Evolutionary conservation across 2,329 filamentous ascomycete species (phyloP).

Genomic region (Penicillium thymicola): DNA sequence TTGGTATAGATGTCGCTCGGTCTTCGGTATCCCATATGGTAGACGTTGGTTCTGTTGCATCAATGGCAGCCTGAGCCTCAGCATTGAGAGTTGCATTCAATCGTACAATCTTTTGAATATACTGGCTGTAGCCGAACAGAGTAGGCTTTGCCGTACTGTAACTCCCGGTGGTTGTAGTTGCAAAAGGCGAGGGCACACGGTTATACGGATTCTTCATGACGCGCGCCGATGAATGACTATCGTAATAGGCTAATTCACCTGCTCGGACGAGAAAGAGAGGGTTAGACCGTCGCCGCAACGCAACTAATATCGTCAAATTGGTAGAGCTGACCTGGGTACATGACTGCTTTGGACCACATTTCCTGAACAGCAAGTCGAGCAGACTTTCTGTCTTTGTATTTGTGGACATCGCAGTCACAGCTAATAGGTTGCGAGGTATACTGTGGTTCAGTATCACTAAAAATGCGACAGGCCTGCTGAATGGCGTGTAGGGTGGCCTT

Average conservation of each 20-base stretch:
- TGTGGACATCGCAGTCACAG: conserved; percentile 43
- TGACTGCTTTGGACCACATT: conserved; percentile 47
- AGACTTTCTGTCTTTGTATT: conserved; percentile 38
- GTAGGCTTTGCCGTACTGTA: not conserved
- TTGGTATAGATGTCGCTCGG: not conserved
- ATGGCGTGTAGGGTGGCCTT: conserved; percentile 34
- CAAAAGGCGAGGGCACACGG: not conserved
- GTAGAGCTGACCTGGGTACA: conserved; percentile 41
- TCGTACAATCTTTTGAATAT: not conserved
- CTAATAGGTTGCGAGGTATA: conserved; percentile 40
- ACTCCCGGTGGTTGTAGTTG: not conserved
- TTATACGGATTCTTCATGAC: not conserved
- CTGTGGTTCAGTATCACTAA: conserved; percentile 48
- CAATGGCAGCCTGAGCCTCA: not conserved
- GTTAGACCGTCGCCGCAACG: conserved; percentile 9
- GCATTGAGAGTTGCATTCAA: not conserved
- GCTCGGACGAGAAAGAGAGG: conserved; percentile 22
- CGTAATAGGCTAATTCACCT: not conserved
- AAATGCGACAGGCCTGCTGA: conserved; percentile 41
- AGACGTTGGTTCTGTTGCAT: not conserved
- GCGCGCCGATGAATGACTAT: not conserved
- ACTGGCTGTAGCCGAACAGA: not conserved
- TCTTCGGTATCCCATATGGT: not conserved
- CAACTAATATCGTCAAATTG: not conserved
- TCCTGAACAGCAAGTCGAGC: conserved; percentile 39